phyloP scores from a whole-genome alignment of 179 eudicot species.

The Spergularia azorica region DNA sequence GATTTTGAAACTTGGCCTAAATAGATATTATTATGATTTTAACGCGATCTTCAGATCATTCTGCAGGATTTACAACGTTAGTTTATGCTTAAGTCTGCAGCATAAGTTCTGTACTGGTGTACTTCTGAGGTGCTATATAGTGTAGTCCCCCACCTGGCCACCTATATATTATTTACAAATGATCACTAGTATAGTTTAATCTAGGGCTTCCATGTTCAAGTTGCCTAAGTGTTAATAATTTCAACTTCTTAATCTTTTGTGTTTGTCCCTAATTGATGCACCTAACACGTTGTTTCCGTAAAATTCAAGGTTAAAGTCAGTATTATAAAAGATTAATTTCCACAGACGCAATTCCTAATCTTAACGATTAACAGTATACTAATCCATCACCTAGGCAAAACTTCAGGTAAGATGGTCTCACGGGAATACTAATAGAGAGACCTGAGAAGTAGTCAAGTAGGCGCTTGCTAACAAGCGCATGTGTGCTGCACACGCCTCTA shows the following conservation, averaged over 20 bases:
- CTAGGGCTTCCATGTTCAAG: slow-evolving; percentile 8
- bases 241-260: neutral
- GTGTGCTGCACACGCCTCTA: too few relatives aligned
- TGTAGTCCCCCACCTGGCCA: neutral
- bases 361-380: too few relatives aligned
- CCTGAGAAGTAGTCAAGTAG: too few relatives aligned
- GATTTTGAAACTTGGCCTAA: neutral
- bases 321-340: too few relatives aligned
- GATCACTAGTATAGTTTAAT: slow-evolving; percentile 8
- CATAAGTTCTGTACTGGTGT: slow-evolving; percentile 1
- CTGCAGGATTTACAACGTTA: slow-evolving; percentile 24
- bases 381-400: too few relatives aligned
- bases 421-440: neutral
- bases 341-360: neutral
- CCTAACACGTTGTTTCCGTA: slow-evolving; percentile 21
- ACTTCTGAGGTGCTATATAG: slow-evolving; percentile 8
- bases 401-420: too few relatives aligned
- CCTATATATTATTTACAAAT: slow-evolving; percentile 1
- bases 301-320: neutral
- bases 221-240: slow-evolving; percentile 1
- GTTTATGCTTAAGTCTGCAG: slow-evolving; percentile 9
- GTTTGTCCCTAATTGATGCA: slow-evolving; percentile 20
- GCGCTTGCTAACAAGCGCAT: too few relatives aligned
- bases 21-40: neutral
- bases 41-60: slow-evolving; percentile 21